Conservation (phyloP, 345 rosid species). For the Populus simonii region DNA sequence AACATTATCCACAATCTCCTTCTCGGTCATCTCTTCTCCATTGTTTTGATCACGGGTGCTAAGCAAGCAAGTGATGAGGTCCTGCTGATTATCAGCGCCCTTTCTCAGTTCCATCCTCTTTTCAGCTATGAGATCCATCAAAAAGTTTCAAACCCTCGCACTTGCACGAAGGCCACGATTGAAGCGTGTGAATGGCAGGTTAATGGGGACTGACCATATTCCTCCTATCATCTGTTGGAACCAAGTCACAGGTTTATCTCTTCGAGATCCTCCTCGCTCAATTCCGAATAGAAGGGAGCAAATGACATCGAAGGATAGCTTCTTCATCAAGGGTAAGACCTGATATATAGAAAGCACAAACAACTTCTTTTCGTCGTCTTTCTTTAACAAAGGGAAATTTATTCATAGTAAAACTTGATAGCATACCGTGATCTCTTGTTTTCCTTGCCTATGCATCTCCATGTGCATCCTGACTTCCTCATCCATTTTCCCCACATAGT, state of each 20-base stretch:
- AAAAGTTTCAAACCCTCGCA: constrained; percentile 22
- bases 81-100: constrained; percentile 28
- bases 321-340: constrained; percentile 53
- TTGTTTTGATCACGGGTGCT: constrained; percentile 17
- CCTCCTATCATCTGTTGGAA: constrained; percentile 44
- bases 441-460: constrained; percentile 40
- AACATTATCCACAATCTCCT: constrained; percentile 52
- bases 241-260: constrained; percentile 27
- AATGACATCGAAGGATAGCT: constrained; percentile 49
- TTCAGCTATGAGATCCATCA: constrained; percentile 39
- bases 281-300: constrained; percentile 45
- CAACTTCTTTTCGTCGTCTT: not conserved
- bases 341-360: constrained; percentile 3
- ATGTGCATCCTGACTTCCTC: constrained; percentile 47
- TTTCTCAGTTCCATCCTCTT: constrained; percentile 34
- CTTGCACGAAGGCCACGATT: constrained; percentile 41
- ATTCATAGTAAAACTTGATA: not conserved
- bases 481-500: constrained; percentile 49
- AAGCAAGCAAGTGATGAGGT: constrained; percentile 47
- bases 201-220: constrained; percentile 45
- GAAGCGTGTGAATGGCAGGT: constrained; percentile 52
- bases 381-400: not conserved
- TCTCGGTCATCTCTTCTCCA: constrained; percentile 29
- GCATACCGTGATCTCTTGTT: constrained; percentile 38
- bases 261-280: constrained; percentile 36